Conservation (phyloP, 805 yeast species). For the Suhomyces vadensis region DNA sequence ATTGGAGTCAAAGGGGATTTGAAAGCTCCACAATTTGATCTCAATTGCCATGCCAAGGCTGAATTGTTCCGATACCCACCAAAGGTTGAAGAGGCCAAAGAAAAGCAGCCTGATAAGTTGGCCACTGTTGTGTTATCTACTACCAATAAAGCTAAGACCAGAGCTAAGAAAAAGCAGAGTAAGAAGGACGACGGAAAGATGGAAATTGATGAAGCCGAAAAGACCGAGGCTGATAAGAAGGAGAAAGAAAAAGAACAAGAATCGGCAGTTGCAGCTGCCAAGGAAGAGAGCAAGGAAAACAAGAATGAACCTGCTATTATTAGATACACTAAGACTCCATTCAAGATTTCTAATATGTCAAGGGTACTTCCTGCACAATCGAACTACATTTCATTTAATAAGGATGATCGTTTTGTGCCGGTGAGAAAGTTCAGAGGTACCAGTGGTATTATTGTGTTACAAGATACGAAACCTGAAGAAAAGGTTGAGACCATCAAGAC, state of each 20-base stretch:
- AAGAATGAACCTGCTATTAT: slow-evolving; percentile 39
- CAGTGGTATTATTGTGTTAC: slow-evolving; percentile 71
- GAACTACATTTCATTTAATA: slow-evolving; percentile 73
- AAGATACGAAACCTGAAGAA: slow-evolving; percentile 62
- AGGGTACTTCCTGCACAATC: slow-evolving; percentile 90
- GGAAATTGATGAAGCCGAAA: slow-evolving; percentile 40
- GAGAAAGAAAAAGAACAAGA: slow-evolving; percentile 22
- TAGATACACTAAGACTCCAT: slow-evolving; percentile 64
- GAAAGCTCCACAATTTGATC: slow-evolving; percentile 78
- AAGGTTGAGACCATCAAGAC: slow-evolving; percentile 73
- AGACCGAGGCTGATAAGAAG: slow-evolving; percentile 13
- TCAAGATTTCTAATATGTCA: slow-evolving; percentile 72
- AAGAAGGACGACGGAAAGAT: slow-evolving; percentile 43
- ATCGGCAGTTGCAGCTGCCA: slow-evolving; percentile 8
- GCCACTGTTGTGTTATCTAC: slow-evolving; percentile 94
- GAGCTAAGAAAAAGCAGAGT: slow-evolving; percentile 69
- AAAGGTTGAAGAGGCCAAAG: slow-evolving; percentile 73
- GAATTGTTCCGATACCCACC: slow-evolving; percentile 89
- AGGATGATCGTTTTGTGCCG: slow-evolving; percentile 72
- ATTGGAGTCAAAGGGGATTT: slow-evolving; percentile 80
- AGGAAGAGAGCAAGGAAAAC: slow-evolving; percentile 29
- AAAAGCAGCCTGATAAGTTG: slow-evolving; percentile 82
- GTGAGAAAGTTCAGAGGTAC: slow-evolving; percentile 70
- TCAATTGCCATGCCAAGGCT: slow-evolving; percentile 79
- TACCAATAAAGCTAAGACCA: slow-evolving; percentile 89